Evolutionary conservation across 208 protist genomes (phyloP).

Genomic region (Crithidia fasciculata): DNA sequence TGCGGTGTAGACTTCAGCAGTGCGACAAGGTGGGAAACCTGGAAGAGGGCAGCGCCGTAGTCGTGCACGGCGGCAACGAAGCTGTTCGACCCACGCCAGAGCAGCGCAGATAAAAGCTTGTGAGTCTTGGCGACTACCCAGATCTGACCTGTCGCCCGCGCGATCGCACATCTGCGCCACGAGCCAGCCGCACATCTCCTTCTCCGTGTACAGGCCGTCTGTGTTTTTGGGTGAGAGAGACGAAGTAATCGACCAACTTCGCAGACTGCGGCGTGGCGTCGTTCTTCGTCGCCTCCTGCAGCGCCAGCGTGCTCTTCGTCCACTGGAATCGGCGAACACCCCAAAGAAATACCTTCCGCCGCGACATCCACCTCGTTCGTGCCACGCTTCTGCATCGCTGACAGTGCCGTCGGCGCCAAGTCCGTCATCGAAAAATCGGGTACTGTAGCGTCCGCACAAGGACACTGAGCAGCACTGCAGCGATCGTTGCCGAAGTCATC

Average conservation of each 20-base stretch:
- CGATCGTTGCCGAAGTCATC: no score
- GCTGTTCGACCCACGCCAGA: conserved; percentile 37
- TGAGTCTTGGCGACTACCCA: conserved; percentile 46
- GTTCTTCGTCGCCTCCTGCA: conserved; percentile 53
- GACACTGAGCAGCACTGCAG: no score
- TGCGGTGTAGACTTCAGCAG: conserved; percentile 28
- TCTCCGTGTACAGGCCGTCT: conserved; percentile 32
- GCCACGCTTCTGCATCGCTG: neutral
- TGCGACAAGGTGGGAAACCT: conserved; percentile 7
- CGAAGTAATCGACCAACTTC: conserved; percentile 35
- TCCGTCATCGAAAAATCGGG: neutral
- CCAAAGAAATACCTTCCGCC: conserved; percentile 19
- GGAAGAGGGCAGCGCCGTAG: conserved; percentile 18
- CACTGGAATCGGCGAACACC: conserved; percentile 41
- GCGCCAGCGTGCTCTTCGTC: conserved; percentile 37
- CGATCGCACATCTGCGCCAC: conserved; percentile 47
- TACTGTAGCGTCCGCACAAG: neutral
- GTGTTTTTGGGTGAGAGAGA: conserved; percentile 21
- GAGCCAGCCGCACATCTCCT: conserved; percentile 44
- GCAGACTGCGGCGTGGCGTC: conserved; percentile 25
- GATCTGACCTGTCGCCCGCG: conserved; percentile 35
- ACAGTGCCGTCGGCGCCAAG: no score
- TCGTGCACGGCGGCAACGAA: conserved; percentile 25
- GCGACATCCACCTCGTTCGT: conserved; percentile 12
- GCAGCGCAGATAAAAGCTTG: conserved; percentile 26